Evolutionary conservation across 2,329 filamentous ascomycete genomes (phyloP).

Genomic region (Zymoseptoria pseudotritici): DNA sequence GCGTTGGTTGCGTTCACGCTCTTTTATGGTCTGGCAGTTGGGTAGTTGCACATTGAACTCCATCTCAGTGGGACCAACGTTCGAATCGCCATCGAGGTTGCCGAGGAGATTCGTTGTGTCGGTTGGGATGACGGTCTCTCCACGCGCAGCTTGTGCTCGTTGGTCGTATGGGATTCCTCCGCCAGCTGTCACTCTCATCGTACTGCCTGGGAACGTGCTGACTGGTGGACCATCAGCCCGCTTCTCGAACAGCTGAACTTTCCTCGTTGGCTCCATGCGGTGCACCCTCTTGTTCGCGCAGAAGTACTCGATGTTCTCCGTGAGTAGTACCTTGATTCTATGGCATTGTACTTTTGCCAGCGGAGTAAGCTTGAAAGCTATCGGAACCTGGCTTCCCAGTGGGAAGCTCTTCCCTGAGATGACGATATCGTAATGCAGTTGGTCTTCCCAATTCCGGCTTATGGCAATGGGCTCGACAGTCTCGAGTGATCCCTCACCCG

Average conservation of each 20-base stretch:
- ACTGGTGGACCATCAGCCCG: conserved; percentile 69
- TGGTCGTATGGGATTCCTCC: conserved; percentile 67
- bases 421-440: conserved; percentile 90
- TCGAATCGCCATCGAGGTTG: conserved; percentile 66
- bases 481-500: conserved; percentile 80
- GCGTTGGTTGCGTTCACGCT: conserved; percentile 57
- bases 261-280: conserved; percentile 73
- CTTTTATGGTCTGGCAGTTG: conserved; percentile 74
- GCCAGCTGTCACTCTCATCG: conserved; percentile 68
- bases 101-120: conserved; percentile 67
- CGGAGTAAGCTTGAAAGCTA: conserved; percentile 88
- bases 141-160: conserved; percentile 48
- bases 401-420: conserved; percentile 95
- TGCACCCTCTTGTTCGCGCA: conserved; percentile 80
- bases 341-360: conserved; percentile 90
- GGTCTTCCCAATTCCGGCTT: conserved; percentile 88
- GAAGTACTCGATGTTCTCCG: conserved; percentile 86
- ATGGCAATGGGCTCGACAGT: conserved; percentile 92
- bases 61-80: conserved; percentile 83
- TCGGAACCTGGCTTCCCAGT: conserved; percentile 77
- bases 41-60: conserved; percentile 90
- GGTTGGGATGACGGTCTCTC: conserved; percentile 47
- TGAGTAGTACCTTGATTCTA: conserved; percentile 83
- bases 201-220: conserved; percentile 65
- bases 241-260: conserved; percentile 83